These are phyloP conservation scores for Leccinum arenicola DNA, from an alignment of 768 basidiomycete species.

Conservation along the genomic window DNA sequence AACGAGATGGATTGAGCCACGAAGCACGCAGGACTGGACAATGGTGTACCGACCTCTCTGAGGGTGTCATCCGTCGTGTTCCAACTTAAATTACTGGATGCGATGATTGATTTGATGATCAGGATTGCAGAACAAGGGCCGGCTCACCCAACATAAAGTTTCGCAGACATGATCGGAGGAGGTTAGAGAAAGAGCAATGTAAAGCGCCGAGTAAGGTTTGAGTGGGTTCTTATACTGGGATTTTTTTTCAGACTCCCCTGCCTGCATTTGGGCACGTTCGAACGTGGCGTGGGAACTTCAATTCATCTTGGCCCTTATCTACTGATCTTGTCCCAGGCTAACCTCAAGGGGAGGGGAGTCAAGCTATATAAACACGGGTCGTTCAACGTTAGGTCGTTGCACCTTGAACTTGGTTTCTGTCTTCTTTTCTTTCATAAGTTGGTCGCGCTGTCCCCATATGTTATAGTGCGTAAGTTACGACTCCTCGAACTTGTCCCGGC, in stretches of 20 bases:
- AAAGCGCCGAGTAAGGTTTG: conserved; percentile 17
- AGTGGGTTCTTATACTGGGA: conserved; percentile 25
- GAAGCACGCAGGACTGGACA: background rate
- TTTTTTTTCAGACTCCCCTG: conserved; percentile 33
- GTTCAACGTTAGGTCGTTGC: too few species aligned
- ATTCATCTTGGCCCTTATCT: conserved; percentile 11
- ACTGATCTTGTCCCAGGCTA: background rate
- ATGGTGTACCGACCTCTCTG: conserved; percentile 20
- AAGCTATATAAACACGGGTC: background rate
- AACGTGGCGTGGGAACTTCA: conserved; percentile 14
- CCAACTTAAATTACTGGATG: conserved; percentile 34
- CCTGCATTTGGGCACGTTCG: conserved; percentile 24
- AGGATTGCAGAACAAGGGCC: background rate
- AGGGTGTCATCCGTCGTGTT: conserved; percentile 29
- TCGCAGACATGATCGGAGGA: conserved; percentile 27
- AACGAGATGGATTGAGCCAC: conserved; percentile 9
- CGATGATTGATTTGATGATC: background rate
- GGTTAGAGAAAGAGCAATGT: conserved; percentile 16
- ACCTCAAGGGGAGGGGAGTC: too few species aligned
- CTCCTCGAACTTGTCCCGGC: background rate
- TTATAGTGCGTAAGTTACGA: background rate
- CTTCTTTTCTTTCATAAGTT: background rate
- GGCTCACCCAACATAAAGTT: conserved; percentile 34
- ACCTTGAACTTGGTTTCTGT: background rate
- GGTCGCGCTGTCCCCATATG: background rate